Conservation (phyloP, 768 basidiomycete genomes). For the Paxillus rubicundulus region DNA sequence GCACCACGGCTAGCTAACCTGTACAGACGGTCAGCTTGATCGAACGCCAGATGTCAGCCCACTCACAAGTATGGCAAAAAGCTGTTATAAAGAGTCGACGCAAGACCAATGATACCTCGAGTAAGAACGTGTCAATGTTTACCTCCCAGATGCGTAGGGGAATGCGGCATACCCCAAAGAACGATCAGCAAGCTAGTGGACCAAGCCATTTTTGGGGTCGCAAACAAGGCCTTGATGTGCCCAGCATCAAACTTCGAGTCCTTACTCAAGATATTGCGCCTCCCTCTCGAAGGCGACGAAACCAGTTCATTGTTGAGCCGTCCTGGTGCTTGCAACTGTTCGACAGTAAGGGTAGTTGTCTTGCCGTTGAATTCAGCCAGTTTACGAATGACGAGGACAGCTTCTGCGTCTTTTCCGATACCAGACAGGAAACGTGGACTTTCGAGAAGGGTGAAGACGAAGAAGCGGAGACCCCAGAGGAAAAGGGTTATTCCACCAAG, state of each 20-base stretch:
- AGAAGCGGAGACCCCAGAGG: slow-evolving; percentile 52
- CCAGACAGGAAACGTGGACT: slow-evolving; percentile 59
- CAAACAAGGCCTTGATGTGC: slow-evolving; percentile 63
- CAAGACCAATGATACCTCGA: slow-evolving; percentile 69
- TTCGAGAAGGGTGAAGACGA: slow-evolving; percentile 52
- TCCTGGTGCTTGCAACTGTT: slow-evolving; percentile 40
- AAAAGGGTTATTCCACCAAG: slow-evolving; percentile 53
- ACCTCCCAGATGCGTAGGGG: background rate
- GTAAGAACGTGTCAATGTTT: background rate
- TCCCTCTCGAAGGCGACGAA: slow-evolving; percentile 12
- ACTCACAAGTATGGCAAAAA: slow-evolving; percentile 54
- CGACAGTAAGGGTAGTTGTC: slow-evolving; percentile 40
- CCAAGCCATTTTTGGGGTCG: slow-evolving; percentile 59
- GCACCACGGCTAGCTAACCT: slow-evolving; percentile 65
- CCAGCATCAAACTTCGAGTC: slow-evolving; percentile 37
- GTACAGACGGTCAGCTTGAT: background rate
- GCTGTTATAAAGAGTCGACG: slow-evolving; percentile 63
- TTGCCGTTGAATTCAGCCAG: slow-evolving; percentile 52
- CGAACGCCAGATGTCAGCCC: background rate
- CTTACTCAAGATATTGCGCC: slow-evolving; percentile 35
- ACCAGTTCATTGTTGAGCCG: slow-evolving; percentile 2
- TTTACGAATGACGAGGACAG: slow-evolving; percentile 45
- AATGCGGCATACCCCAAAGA: slow-evolving; percentile 40
- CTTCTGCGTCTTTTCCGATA: slow-evolving; percentile 50
- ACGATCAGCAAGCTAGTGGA: slow-evolving; percentile 59